Evolutionary conservation across 177 flowering plant species (phyloP), one percentile per base, ranked within the genome.

Genomic region (Vitis hybrid): DNA sequence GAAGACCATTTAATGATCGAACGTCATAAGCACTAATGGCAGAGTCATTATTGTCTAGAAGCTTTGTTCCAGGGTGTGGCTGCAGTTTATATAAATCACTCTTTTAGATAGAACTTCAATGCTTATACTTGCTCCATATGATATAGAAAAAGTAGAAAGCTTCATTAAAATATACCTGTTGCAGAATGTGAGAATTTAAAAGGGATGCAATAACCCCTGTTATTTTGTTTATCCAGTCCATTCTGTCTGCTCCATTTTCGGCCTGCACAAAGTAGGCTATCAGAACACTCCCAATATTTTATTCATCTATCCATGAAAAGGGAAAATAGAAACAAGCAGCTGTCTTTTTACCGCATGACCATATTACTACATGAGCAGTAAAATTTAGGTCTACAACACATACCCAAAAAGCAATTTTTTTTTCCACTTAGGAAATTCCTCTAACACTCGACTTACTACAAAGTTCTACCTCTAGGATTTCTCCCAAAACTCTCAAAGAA

Each of bases 221-320:
- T 64, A 92, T 90, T 81, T 92, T 94, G 71, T 88, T 85, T 73
- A 91, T 79, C 99, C 99, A 94, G 68, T 89, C 99, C 86, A 77
- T 82, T 74, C 97, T 82, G 65, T 94, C 99, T 61, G 91, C 93
- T 76, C 78, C 97, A 84, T 77, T 91, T 85, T 94, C 99, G 77
- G 97, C 97, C 99, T 94, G 79, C 71, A 69, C 52, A 76, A 81
- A 55, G 21, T 23, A 70, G 57, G 62, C 12, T 17, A 23, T 48
- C 40, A 74, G 56, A 71, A 19, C 1, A 26, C 30, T 26, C 30
- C 30, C 30, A 34, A 45, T n/a, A 26, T 18, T 32, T 71, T 5
- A 12, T 3, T 48, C 15, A 67, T 54, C 15, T 19, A 18, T 32
- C 70, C 60, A 67, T 19, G 6, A 32, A 48, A 11, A 15, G 23